Conservation (phyloP, 139 green algal species). For the Micractinium conductrix region DNA sequence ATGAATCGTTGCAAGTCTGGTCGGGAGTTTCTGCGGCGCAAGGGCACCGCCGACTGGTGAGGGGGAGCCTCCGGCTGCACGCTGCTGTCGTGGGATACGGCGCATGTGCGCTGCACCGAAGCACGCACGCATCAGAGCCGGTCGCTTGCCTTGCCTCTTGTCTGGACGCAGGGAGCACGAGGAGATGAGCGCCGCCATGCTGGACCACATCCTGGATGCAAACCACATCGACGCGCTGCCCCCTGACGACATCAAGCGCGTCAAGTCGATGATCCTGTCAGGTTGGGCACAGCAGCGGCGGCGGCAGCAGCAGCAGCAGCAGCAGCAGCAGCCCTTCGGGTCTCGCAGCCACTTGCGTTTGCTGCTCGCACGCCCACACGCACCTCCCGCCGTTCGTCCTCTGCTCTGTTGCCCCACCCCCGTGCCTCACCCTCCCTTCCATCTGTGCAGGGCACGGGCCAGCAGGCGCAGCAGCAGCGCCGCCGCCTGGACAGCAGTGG, state of each 20-base stretch:
- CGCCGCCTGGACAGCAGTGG: slow-evolving; percentile 54
- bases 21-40: slow-evolving; percentile 69
- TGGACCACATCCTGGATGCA: slow-evolving; percentile 64
- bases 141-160: too few relatives aligned
- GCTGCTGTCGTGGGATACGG: too few relatives aligned
- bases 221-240: slow-evolving; percentile 22
- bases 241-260: slow-evolving; percentile 36
- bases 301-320: too few relatives aligned
- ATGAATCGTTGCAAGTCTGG: too few relatives aligned
- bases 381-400: too few relatives aligned
- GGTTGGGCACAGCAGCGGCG: too few relatives aligned
- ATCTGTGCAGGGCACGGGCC: slow-evolving; percentile 44
- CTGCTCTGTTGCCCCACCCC: too few relatives aligned
- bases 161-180: slow-evolving; percentile 80
- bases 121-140: background rate
- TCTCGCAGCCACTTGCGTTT: too few relatives aligned
- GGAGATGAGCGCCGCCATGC: slow-evolving; percentile 68
- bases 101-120: background rate
- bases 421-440: too few relatives aligned
- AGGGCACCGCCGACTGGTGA: slow-evolving; percentile 58
- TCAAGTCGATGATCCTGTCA: slow-evolving; percentile 33
- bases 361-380: too few relatives aligned
- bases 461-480: slow-evolving; percentile 19
- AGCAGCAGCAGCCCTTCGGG: too few relatives aligned
- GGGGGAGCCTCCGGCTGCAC: background rate